Percentiles rank a stretch among this genome's conserved stretches.
Evolutionary conservation across 2,329 filamentous ascomycete species (phyloP).

Genomic region (Paecilomyces niveus): DNA sequence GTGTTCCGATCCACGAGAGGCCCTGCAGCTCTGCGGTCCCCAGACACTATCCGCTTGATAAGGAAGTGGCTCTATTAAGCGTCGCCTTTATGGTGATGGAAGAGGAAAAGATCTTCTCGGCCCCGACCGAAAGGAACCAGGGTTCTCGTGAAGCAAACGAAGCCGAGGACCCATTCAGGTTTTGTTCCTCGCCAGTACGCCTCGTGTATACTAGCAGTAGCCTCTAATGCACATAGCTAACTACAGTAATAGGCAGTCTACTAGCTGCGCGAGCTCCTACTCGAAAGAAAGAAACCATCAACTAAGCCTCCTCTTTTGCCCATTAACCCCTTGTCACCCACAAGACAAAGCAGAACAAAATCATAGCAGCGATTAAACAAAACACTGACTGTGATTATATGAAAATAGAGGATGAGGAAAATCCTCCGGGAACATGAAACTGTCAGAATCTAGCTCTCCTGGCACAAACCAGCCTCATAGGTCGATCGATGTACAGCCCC

Average conservation of each 20-base stretch:
- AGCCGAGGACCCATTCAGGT: not conserved
- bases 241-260: not conserved
- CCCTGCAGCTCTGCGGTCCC: not conserved
- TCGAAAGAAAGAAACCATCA: not conserved
- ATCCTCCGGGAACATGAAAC: no score
- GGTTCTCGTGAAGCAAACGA: not conserved
- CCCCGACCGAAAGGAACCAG: not conserved
- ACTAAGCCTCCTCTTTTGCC: not conserved
- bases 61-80: not conserved
- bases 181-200: not conserved
- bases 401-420: no score
- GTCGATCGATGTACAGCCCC: no score
- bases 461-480: no score
- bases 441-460: no score
- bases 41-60: not conserved
- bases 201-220: not conserved
- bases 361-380: not conserved
- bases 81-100: not conserved
- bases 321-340: not conserved
- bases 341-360: not conserved
- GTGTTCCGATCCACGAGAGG: not conserved
- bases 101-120: not conserved
- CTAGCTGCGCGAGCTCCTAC: not conserved
- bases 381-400: no score
- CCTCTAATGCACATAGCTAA: not conserved